These are phyloP conservation scores for Forsythia viridissima DNA, from an alignment of 257 asterid genomes.

Conservation along the genomic window DNA sequence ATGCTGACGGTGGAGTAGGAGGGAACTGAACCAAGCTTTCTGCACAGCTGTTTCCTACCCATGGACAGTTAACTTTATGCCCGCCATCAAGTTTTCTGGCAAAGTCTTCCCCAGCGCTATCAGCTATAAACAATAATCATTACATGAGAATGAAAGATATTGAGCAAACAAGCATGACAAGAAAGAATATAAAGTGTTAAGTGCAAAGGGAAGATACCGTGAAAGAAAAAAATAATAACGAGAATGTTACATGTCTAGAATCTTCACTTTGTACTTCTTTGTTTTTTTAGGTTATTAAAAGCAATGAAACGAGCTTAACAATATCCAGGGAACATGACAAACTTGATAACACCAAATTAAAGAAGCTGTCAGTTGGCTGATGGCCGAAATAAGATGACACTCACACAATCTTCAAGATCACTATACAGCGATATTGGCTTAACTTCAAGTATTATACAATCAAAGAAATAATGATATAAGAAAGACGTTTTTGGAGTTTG, in stretches of 20 bases:
- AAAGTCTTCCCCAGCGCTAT: slow-evolving; percentile 76
- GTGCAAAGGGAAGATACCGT: neutral
- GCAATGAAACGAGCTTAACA: neutral
- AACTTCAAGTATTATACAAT: neutral
- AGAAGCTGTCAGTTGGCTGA: neutral
- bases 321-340: slow-evolving; percentile 2
- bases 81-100: slow-evolving; percentile 76
- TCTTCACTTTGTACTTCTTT: neutral
- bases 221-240: neutral
- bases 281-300: slow-evolving; percentile 4
- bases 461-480: neutral
- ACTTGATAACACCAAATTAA: neutral
- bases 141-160: slow-evolving; percentile 23
- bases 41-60: slow-evolving; percentile 92
- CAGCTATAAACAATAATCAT: slow-evolving; percentile 51
- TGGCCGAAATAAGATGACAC: neutral
- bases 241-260: neutral
- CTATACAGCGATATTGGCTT: neutral
- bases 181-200: slow-evolving; percentile 25
- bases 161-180: slow-evolving; percentile 20
- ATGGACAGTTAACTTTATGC: slow-evolving; percentile 80
- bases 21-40: slow-evolving; percentile 99
- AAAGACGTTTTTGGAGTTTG: neutral
- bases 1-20: slow-evolving; percentile 97
- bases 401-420: neutral